Evolutionary conservation across 2,329 filamentous ascomycete species (phyloP).

Genomic region (Fonsecaea monophora): DNA sequence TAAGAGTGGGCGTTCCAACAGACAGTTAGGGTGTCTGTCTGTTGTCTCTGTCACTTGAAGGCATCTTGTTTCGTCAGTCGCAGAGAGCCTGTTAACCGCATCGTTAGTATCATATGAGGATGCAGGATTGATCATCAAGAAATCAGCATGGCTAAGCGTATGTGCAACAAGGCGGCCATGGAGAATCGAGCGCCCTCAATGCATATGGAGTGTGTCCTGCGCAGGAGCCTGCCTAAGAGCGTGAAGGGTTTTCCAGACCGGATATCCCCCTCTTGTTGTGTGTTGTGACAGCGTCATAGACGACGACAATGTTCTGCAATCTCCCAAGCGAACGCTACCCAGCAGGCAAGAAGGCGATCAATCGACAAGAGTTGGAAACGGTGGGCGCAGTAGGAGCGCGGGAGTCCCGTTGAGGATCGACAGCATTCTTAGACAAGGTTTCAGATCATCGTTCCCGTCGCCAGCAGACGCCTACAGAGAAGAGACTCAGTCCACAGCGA

Average conservation of each 20-base stretch:
- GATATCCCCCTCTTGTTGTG: background rate
- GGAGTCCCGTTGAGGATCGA: background rate
- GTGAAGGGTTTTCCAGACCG: background rate
- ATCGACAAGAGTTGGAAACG: background rate
- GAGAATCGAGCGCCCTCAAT: background rate
- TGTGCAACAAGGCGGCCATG: background rate
- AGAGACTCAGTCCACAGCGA: background rate
- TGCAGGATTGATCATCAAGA: background rate
- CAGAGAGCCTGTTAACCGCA: background rate
- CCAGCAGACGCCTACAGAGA: background rate
- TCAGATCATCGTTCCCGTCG: background rate
- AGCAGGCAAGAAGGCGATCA: background rate
- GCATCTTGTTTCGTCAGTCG: background rate
- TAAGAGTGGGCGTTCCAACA: background rate
- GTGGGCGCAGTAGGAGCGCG: background rate
- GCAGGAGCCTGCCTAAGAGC: background rate
- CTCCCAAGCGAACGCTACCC: background rate
- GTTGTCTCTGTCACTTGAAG: background rate
- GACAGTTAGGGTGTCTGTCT: background rate
- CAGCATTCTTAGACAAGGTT: slow-evolving; percentile 1
- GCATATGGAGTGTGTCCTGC: background rate
- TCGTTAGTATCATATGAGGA: background rate
- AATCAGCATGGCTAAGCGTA: background rate
- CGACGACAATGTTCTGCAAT: background rate
- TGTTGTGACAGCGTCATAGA: background rate